Percentiles rank a stretch among this genome's conserved stretches.
phyloP scores from a whole-genome alignment of 495 filamentous ascomycete species.

The Sordaria brevicollis region DNA sequence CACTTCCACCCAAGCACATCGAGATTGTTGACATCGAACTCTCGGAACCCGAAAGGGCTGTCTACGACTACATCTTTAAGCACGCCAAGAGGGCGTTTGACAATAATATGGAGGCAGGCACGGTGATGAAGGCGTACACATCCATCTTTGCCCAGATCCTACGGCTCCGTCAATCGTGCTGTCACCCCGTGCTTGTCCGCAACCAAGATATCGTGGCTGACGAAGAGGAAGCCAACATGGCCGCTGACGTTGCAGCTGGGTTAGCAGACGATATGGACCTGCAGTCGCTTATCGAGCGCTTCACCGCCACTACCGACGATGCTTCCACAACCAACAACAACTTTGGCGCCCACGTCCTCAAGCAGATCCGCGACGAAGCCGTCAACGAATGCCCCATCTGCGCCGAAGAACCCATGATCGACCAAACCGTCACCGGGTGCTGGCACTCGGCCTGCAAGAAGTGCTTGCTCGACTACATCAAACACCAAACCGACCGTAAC shows the following conservation, averaged over 20 bases:
- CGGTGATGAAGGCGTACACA: slow-evolving; percentile 85
- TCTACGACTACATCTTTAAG: slow-evolving; percentile 82
- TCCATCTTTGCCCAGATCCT: slow-evolving; percentile 96
- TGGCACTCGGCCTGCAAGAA: slow-evolving; percentile 96
- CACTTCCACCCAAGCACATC: slow-evolving; percentile 69
- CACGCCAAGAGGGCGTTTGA: slow-evolving; percentile 75
- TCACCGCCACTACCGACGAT: slow-evolving; percentile 58
- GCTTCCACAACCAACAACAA: slow-evolving; percentile 47
- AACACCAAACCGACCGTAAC: slow-evolving; percentile 67
- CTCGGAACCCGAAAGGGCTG: slow-evolving; percentile 70
- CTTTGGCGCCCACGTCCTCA: slow-evolving; percentile 80
- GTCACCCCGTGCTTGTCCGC: slow-evolving; percentile 80
- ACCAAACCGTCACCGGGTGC: slow-evolving; percentile 87
- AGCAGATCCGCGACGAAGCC: slow-evolving; percentile 82
- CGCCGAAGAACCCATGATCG: slow-evolving; percentile 85
- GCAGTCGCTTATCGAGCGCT: slow-evolving; percentile 69
- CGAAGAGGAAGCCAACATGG: slow-evolving; percentile 72
- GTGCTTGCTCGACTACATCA: slow-evolving; percentile 78
- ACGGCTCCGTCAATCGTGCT: slow-evolving; percentile 87
- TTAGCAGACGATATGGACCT: slow-evolving; percentile 96
- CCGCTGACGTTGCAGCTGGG: slow-evolving; percentile 67
- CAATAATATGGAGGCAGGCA: slow-evolving; percentile 80
- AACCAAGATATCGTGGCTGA: slow-evolving; percentile 78
- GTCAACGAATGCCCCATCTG: slow-evolving; percentile 91
- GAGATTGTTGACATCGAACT: slow-evolving; percentile 80